These are phyloP conservation scores for Biscogniauxia mediterranea DNA, from an alignment of 2,329 filamentous ascomycete genomes.

Conservation along the genomic window DNA sequence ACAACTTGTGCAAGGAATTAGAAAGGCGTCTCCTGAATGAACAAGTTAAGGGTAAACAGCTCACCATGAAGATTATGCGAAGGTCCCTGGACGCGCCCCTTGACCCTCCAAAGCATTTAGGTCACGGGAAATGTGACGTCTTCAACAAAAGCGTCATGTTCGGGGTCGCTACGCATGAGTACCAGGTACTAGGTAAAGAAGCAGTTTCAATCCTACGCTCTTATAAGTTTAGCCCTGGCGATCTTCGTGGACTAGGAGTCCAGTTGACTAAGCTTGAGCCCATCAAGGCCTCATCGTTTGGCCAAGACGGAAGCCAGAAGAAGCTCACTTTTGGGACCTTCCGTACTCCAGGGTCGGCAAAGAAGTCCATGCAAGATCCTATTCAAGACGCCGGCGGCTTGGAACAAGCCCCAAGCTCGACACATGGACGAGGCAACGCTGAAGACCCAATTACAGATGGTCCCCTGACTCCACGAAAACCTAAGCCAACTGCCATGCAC, in stretches of 20 bases:
- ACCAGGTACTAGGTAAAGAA: constrained; percentile 72
- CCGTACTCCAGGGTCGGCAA: constrained; percentile 37
- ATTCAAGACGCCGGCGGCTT: constrained; percentile 50
- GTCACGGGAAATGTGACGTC: constrained; percentile 91
- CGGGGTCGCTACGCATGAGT: constrained; percentile 78
- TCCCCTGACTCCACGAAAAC: constrained; percentile 52
- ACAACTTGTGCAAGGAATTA: constrained; percentile 81
- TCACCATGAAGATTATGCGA: constrained; percentile 95
- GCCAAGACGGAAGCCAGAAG: constrained; percentile 72
- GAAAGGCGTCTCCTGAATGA: constrained; percentile 79
- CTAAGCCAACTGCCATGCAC: constrained; percentile 43
- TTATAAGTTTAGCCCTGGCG: constrained; percentile 82
- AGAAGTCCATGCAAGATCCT: constrained; percentile 36
- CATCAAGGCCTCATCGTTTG: constrained; percentile 59
- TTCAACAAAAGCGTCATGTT: constrained; percentile 86
- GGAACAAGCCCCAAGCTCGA: constrained; percentile 32
- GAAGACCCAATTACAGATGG: constrained; percentile 56
- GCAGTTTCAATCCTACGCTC: constrained; percentile 79
- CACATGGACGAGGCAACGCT: constrained; percentile 31
- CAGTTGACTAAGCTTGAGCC: constrained; percentile 92
- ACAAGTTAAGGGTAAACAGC: constrained; percentile 78
- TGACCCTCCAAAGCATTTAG: constrained; percentile 89
- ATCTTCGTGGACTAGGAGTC: constrained; percentile 87
- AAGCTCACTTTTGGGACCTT: constrained; percentile 69
- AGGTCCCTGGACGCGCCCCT: constrained; percentile 82